phyloP scores from a whole-genome alignment of 495 filamentous ascomycete genomes.

The Monascus purpureus region DNA sequence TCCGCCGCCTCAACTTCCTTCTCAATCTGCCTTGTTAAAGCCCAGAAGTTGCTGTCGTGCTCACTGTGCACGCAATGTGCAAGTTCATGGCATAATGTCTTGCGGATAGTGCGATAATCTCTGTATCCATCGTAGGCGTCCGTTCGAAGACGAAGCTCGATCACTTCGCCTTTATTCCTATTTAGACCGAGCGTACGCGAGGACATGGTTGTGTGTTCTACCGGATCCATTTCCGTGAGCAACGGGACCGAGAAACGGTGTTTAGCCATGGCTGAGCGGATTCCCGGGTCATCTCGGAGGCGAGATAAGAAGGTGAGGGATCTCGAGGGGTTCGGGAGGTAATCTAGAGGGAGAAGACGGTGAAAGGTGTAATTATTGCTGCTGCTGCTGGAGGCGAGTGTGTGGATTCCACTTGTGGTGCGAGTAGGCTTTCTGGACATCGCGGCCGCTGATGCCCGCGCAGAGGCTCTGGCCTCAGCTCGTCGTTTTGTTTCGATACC shows the following conservation, averaged over 20 bases:
- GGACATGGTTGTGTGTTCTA: constrained; percentile 65
- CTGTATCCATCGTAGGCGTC: constrained; percentile 91
- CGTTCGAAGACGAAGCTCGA: constrained; percentile 79
- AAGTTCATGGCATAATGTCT: constrained; percentile 89
- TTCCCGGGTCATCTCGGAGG: constrained; percentile 70
- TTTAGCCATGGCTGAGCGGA: constrained; percentile 63
- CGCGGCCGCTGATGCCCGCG: constrained; percentile 21
- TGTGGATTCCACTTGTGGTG: constrained; percentile 29
- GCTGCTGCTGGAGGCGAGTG: constrained; percentile 24
- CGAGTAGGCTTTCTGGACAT: constrained; percentile 10
- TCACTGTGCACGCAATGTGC: constrained; percentile 77
- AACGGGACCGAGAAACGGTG: constrained; percentile 79
- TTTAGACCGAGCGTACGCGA: constrained; percentile 78
- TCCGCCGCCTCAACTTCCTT: constrained; percentile 68
- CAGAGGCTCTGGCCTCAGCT: constrained; percentile 23
- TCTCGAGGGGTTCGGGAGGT: constrained; percentile 61
- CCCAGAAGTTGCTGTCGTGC: constrained; percentile 83
- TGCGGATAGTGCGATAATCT: constrained; percentile 79
- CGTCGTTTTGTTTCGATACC: constrained; percentile 22
- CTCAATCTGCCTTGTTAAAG: constrained; percentile 73
- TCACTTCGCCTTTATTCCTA: constrained; percentile 74
- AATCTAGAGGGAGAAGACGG: constrained; percentile 55
- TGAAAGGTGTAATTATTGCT: constrained; percentile 65
- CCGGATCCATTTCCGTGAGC: constrained; percentile 90
- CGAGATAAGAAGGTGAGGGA: constrained; percentile 61